Percentiles rank a stretch among this genome's conserved stretches.
These are phyloP conservation scores for Vanderwaltozyma yarrowii DNA, from an alignment of 805 yeast genomes.

Conservation along the genomic window DNA sequence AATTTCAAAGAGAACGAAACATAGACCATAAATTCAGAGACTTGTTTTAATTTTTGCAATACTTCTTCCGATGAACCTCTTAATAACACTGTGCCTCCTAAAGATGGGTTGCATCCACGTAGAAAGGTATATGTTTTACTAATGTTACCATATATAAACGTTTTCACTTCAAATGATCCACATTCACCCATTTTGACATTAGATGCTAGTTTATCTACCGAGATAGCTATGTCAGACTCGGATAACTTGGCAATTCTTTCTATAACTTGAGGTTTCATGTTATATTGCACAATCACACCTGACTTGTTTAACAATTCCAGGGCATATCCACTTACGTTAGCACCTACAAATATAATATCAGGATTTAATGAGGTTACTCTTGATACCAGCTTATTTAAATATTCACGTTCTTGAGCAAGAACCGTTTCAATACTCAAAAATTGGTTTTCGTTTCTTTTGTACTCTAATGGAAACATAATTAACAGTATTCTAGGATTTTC, in stretches of 20 bases:
- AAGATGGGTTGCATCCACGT: constrained; percentile 59
- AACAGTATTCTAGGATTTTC: constrained; percentile 66
- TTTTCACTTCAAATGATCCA: constrained; percentile 56
- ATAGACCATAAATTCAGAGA: constrained; percentile 70
- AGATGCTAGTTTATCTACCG: constrained; percentile 75
- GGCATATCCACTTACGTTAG: constrained; percentile 76
- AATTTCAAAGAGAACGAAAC: constrained; percentile 68
- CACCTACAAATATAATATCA: constrained; percentile 66
- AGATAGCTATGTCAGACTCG: constrained; percentile 72
- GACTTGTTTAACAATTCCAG: constrained; percentile 58
- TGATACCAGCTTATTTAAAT: constrained; percentile 67
- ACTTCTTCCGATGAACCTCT: constrained; percentile 63
- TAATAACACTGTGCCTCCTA: constrained; percentile 81
- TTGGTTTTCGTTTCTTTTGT: constrained; percentile 63
- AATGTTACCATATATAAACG: constrained; percentile 45
- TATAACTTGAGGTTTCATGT: constrained; percentile 72
- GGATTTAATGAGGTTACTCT: constrained; percentile 71
- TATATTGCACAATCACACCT: constrained; percentile 70
- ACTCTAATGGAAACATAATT: constrained; percentile 84
- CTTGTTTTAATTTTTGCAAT: constrained; percentile 60
- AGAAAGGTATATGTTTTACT: constrained; percentile 70
- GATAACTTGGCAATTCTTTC: constrained; percentile 70
- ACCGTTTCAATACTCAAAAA: constrained; percentile 77
- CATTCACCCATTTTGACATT: constrained; percentile 69
- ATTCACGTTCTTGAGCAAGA: constrained; percentile 79